Evolutionary conservation across 495 filamentous ascomycete species (phyloP).

Genomic region (Aspergillus funiculosus): DNA sequence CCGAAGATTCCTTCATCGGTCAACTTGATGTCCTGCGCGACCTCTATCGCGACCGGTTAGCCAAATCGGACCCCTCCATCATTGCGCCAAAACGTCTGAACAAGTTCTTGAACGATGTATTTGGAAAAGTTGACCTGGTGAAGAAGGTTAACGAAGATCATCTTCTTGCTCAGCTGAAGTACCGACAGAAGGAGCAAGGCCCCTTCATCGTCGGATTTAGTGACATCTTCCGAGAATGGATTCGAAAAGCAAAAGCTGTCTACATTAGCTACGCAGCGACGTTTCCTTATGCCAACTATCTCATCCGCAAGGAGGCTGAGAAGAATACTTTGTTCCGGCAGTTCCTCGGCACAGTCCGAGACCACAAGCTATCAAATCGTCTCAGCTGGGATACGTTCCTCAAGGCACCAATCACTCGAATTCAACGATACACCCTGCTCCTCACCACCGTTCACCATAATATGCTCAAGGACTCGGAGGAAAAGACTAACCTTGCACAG

Average conservation of each 20-base stretch:
- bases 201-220: conserved; percentile 92
- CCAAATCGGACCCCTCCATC: conserved; percentile 68
- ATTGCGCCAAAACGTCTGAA: conserved; percentile 66
- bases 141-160: conserved; percentile 90
- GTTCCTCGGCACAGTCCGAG: conserved; percentile 73
- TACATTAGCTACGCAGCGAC: conserved; percentile 91
- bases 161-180: conserved; percentile 92
- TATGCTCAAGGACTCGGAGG: conserved; percentile 77
- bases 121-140: conserved; percentile 84
- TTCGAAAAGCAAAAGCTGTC: conserved; percentile 79
- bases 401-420: conserved; percentile 84
- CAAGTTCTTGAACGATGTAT: conserved; percentile 77
- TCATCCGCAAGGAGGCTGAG: conserved; percentile 78
- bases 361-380: conserved; percentile 75
- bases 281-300: conserved; percentile 76
- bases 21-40: conserved; percentile 77
- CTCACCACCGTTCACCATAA: conserved; percentile 78
- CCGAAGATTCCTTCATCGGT: conserved; percentile 85
- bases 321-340: conserved; percentile 80
- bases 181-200: conserved; percentile 93
- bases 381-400: conserved; percentile 92
- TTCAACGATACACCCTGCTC: conserved; percentile 86
- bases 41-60: conserved; percentile 81
- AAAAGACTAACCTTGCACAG: conserved; percentile 76
- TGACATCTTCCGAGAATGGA: conserved; percentile 98